Base-by-base conservation (phyloP, 345 rosid genomes). In the Sisymbrium irio region DNA sequence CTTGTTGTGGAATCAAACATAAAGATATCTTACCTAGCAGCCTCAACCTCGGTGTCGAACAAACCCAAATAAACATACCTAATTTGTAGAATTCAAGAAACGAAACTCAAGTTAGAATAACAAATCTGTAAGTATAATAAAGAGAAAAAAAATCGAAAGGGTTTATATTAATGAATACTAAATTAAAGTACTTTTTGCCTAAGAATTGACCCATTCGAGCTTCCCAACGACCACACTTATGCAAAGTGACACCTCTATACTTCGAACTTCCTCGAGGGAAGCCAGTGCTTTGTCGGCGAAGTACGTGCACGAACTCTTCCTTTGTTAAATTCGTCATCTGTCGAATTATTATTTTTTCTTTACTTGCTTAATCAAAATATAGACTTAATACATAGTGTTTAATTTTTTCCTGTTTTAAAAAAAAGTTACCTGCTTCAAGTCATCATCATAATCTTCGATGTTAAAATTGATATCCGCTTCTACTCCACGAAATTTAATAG, bases 201-300 rank as follows among this genome's bases (percentile, higher is more conserved):
- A 96, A 80, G 74, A 96, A 90, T 81, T 96, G 99, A 49, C 98
- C 99, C 96, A 96, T 92, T 42, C 98, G 79, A 74, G 99, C 98
- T 79, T 96, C 99, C 99, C 99, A 96, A 71, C 99, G 81, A 10
- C 99, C 99, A 83, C 99, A 96, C 74, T 96, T 96, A 72, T 96
- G 99, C 83, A 96, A 84, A 63, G 98, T 96, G 0, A 96, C 99
- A 27, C 99, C 99, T 75, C 99, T 88, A 82, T 96, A 96, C 77
- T 96, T 96, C 1, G 99, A 96, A 82, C 97, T 96, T 45, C 99
- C 99, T 77, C 99, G 75, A 7, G 97, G 98, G 77, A 89, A 92
- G 39, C 99, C 99, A 9, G 97, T 90, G 89, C 99, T 96, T 84
- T 96, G 99, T 76, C 99, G 89, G 69, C 99, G 89, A 75, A 96